phyloP scores from a whole-genome alignment of 2,329 filamentous ascomycete genomes.

The Xylaria sp. region DNA sequence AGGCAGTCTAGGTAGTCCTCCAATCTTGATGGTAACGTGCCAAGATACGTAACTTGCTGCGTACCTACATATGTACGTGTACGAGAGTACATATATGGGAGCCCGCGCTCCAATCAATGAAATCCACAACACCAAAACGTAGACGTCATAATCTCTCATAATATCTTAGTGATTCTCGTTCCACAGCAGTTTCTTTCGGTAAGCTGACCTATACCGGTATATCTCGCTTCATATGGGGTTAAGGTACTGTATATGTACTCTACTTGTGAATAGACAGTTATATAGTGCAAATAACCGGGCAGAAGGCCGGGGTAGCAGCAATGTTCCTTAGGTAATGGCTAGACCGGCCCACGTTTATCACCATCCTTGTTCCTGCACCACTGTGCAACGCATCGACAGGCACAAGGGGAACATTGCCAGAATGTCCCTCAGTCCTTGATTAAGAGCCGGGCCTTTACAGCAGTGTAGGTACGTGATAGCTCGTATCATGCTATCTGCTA shows the following conservation, averaged over 20 bases:
- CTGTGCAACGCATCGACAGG: constrained; percentile 20
- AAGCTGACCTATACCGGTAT: neutral
- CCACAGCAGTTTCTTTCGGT: constrained; percentile 2
- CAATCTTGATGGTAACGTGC: constrained; percentile 21
- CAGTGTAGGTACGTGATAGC: neutral
- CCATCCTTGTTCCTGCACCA: constrained; percentile 27
- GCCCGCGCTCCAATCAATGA: constrained; percentile 2
- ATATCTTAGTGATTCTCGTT: constrained; percentile 2
- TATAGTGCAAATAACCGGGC: neutral
- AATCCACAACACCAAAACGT: neutral
- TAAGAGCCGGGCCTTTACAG: constrained; percentile 7
- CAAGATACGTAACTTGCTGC: constrained; percentile 15
- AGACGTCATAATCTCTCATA: constrained; percentile 24
- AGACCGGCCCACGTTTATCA: constrained; percentile 20
- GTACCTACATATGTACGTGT: too few species aligned
- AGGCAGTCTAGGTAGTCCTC: neutral
- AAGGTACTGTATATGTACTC: neutral
- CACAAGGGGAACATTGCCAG: constrained; percentile 10
- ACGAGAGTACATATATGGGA: too few species aligned
- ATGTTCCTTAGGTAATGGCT: neutral
- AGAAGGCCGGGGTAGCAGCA: constrained; percentile 6
- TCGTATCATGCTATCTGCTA: constrained; percentile 28
- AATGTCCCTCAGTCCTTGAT: constrained; percentile 5
- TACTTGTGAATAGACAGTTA: constrained; percentile 1
- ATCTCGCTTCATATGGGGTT: neutral